phyloP scores from a whole-genome alignment of 352 stramenopile species.

The Phytophthora nicotianae region DNA sequence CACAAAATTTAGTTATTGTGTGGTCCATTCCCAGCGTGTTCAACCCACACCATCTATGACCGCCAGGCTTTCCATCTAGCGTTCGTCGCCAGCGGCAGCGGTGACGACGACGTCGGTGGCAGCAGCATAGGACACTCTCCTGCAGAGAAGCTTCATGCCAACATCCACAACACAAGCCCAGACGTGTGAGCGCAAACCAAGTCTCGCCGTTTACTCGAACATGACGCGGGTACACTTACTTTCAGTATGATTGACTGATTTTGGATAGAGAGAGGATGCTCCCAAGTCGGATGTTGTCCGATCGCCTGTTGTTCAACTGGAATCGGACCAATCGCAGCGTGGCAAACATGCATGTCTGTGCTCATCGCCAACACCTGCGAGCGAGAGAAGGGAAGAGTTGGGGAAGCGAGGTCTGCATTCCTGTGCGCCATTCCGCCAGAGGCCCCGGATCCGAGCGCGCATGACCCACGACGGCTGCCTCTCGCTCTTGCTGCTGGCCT shows the following conservation, averaged over 20 bases:
- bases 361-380: slow-evolving; percentile 20
- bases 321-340: slow-evolving; percentile 9
- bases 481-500: slow-evolving; percentile 16
- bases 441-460: neutral
- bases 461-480: slow-evolving; percentile 15
- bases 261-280: neutral
- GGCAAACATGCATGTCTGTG: slow-evolving; percentile 16
- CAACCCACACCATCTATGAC: no score
- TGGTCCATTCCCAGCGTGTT: no score
- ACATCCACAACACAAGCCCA: no score
- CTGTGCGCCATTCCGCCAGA: slow-evolving; percentile 4
- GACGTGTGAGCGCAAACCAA: no score
- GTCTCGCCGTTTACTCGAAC: no score
- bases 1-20: no score
- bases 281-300: slow-evolving; percentile 13
- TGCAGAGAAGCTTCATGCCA: no score
- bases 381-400: slow-evolving; percentile 16
- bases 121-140: no score
- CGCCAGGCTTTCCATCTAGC: no score
- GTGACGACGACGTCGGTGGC: no score
- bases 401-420: slow-evolving; percentile 12
- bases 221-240: no score
- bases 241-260: slow-evolving; percentile 1
- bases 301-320: slow-evolving; percentile 10
- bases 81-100: no score